Conservation (phyloP, 2,329 filamentous ascomycete genomes). For the Emmonsiellopsis sp. region DNA sequence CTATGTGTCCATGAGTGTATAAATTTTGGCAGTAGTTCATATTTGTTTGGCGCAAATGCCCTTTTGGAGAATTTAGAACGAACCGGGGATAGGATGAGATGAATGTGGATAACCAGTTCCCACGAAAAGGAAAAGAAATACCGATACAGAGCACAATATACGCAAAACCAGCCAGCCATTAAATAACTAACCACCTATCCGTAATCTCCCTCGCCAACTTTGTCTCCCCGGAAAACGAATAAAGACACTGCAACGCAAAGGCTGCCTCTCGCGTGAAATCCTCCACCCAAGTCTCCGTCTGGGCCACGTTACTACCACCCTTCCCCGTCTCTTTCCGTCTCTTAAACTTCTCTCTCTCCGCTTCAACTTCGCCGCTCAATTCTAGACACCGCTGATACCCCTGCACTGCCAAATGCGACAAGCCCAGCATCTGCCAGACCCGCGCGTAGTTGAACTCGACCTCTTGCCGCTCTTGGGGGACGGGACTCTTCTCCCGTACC, state of each 20-base stretch:
- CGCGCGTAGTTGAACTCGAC: constrained; percentile 73
- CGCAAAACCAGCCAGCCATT: constrained; percentile 1
- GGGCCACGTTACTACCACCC: constrained; percentile 14
- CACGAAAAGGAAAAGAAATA: too few relatives aligned
- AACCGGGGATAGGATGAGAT: too few relatives aligned
- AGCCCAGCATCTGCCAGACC: constrained; percentile 64
- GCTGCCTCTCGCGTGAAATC: constrained; percentile 62
- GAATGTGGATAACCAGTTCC: too few relatives aligned
- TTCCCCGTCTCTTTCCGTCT: constrained; percentile 29
- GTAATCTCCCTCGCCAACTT: constrained; percentile 52
- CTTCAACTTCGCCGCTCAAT: constrained; percentile 38
- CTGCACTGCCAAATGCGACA: constrained; percentile 61
- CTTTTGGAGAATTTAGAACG: too few relatives aligned
- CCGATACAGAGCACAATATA: background rate
- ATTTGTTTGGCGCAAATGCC: too few relatives aligned
- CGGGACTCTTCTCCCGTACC: constrained; percentile 39
- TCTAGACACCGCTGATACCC: constrained; percentile 57
- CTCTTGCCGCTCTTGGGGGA: constrained; percentile 52
- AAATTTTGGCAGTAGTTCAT: too few relatives aligned
- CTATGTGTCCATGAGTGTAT: too few relatives aligned
- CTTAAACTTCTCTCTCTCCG: constrained; percentile 13
- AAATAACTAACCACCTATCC: constrained; percentile 48
- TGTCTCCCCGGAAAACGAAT: constrained; percentile 54
- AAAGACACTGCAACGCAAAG: constrained; percentile 62
- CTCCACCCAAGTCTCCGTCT: constrained; percentile 29